Base-by-base conservation (phyloP, 75 land plant genomes). In the Selaginella tamariscina region DNA sequence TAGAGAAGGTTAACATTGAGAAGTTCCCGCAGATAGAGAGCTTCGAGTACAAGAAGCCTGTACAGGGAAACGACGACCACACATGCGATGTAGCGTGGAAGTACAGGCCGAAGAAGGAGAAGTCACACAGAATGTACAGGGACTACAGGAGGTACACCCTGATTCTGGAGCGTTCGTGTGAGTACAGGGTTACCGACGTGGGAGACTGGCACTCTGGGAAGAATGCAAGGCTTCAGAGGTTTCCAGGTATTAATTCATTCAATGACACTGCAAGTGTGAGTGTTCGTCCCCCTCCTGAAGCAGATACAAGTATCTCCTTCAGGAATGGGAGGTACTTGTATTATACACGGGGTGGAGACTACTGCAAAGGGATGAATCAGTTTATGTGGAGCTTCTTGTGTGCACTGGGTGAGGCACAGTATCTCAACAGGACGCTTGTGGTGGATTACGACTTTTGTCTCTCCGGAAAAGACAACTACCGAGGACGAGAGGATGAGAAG, bases 301-400 rank as follows among this genome's bases (percentile, higher is more conserved):
- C 13, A 65, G 71, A 66, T 15, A 27, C 33, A 27, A 15, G 57
- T 49, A 30, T 78, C 26, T 71, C 78, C 62, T 80, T 79, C 0
- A 77, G 70, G 31, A 33, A 56, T 30, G 87, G 89, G 56, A 84
- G 32, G 76, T 93, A 86, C 71, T 70, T 93, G 68, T 89, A 82
- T 54, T 93, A 93, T 56, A 74, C 84, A 0, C 70, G 90, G 2
- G 95, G 95, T 31, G 90, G 88, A 22, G 98, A 93, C 59, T 76
- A 86, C 70, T 93, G 98, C 72, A 93, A 93, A 77, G 72, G 76
- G 56, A 93, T 93, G 98, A 87, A 83, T 57, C 96, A 93, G 23
- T 89, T 74, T 65, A 56, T 84, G 49, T 89, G 96, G 98, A 87
- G 98, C 66, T 86, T 93, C 69, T 77, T 89, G 44, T 93, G 98